Base-by-base conservation (phyloP, 1,284 basidiomycete genomes). In the Cronartium quercuum region DNA sequence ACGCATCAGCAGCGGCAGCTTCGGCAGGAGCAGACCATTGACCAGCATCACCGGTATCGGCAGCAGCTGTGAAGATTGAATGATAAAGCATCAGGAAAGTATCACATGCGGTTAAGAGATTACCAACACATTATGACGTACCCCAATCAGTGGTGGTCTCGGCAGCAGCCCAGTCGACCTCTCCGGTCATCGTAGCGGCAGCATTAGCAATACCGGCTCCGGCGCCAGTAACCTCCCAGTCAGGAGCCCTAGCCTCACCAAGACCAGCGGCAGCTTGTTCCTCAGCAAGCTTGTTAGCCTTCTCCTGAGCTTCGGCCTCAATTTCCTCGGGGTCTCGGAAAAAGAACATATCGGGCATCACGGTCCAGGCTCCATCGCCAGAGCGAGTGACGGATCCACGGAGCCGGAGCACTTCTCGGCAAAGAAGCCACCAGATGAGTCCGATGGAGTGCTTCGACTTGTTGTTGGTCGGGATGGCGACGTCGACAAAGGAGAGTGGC, bases 401-500 rank as follows among this genome's bases (percentile, higher is more conserved):
- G 82, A 98, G 87, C 82, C 95, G 90, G 83, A 98, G 90, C 81
- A 97, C 93, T 84, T 98, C 95, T 81, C 95, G 91, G 83, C 91
- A 92, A 82, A 98, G 91, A 80, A 98, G 85, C 94, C 94, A 98
- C 96, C 96, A 98, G 81, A 97, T 87, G 78, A 98, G 88, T 87
- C 95, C 95, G 80, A 98, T 92, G 35, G 94, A 90, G 85, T 98
- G 92, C 82, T 91, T 90, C 79, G 91, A 90, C 88, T 98, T 98
- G 91, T 98, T 98, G 88, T 98, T 98, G 79, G 92, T 92, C 79
- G 95, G 96, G 85, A 98, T 98, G 77, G 92, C 94, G 81, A 98
- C 89, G 83, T 98, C 95, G 83, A 98, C 94, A 83, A 93, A 96
- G 84, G 93, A 90, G 82, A 98, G 88, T 75, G 93, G 92, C 65